Percentiles rank a stretch among this genome's conserved stretches.
phyloP scores from a whole-genome alignment of 1,139 yeast genomes.

The Spencermartinsiella ligniputridi region DNA sequence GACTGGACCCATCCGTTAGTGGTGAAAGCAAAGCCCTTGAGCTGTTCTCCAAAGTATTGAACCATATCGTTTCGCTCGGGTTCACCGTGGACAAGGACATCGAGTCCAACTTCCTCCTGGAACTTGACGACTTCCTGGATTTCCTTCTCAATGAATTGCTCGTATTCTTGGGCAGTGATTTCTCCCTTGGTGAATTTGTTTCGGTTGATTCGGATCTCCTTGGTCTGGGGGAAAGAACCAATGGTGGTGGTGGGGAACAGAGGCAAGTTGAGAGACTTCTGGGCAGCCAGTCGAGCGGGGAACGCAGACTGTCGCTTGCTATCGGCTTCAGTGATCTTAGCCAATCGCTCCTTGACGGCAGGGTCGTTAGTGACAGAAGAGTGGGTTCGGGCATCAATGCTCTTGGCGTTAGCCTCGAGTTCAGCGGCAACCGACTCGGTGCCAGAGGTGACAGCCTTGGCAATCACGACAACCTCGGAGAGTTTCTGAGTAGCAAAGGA shows the following conservation, averaged over 20 bases:
- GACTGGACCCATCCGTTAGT: conserved; percentile 99
- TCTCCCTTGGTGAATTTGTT: conserved; percentile 97
- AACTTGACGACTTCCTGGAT: conserved; percentile 92
- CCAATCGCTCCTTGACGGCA: conserved; percentile 83
- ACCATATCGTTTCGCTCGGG: conserved; percentile 99
- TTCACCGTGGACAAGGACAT: conserved; percentile 98
- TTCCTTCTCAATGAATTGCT: conserved; percentile 93
- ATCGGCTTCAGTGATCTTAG: conserved; percentile 67
- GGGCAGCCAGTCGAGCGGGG: conserved; percentile 77
- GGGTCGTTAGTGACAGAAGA: conserved; percentile 89
- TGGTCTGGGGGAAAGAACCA: conserved; percentile 99
- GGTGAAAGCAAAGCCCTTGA: conserved; percentile 97
- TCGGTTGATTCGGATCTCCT: conserved; percentile 97
- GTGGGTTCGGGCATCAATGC: conserved; percentile 79
- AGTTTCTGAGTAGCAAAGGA: conserved; percentile 97
- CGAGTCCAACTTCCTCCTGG: conserved; percentile 98
- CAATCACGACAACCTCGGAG: conserved; percentile 81
- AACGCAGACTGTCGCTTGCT: conserved; percentile 78
- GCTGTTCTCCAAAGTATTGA: conserved; percentile 98
- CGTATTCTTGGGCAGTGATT: conserved; percentile 90
- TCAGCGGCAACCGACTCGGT: conserved; percentile 62
- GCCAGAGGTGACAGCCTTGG: conserved; percentile 69
- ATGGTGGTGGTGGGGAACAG: conserved; percentile 99
- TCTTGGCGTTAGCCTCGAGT: conserved; percentile 80
- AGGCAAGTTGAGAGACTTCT: conserved; percentile 85